These are phyloP conservation scores for Teunomyces stri DNA, from an alignment of 805 yeast species.

Conservation along the genomic window DNA sequence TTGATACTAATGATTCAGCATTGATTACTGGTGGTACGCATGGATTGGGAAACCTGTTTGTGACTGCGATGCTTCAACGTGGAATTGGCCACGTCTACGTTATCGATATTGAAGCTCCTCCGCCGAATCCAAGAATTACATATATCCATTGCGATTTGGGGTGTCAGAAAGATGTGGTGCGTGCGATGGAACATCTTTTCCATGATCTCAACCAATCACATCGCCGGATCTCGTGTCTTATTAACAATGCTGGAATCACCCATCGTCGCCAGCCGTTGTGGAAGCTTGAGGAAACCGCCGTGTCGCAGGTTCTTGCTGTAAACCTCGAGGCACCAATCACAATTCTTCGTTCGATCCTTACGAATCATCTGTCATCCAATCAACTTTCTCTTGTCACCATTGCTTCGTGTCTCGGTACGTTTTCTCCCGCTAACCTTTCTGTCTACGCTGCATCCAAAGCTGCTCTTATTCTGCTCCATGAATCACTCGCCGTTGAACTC, in stretches of 20 bases:
- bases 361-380: slow-evolving; percentile 6
- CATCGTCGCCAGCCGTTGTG: slow-evolving; percentile 28
- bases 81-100: slow-evolving; percentile 23
- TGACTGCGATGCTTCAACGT: slow-evolving; percentile 18
- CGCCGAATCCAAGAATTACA: not conserved
- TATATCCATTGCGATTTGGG: slow-evolving; percentile 26
- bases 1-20: slow-evolving; percentile 16
- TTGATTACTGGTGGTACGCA: slow-evolving; percentile 51
- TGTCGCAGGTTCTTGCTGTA: slow-evolving; percentile 25
- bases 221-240: slow-evolving; percentile 27
- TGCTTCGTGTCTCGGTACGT: slow-evolving; percentile 46
- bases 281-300: slow-evolving; percentile 17
- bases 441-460: slow-evolving; percentile 51
- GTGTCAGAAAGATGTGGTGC: slow-evolving; percentile 12
- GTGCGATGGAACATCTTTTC: slow-evolving; percentile 12
- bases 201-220: slow-evolving; percentile 4
- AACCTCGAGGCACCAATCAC: slow-evolving; percentile 33
- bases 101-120: slow-evolving; percentile 27
- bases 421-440: slow-evolving; percentile 49
- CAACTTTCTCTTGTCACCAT: slow-evolving; percentile 40
- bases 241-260: slow-evolving; percentile 52
- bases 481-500: slow-evolving; percentile 43
- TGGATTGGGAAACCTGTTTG: slow-evolving; percentile 49
- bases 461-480: slow-evolving; percentile 43
- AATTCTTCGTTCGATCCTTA: slow-evolving; percentile 20